phyloP scores from a whole-genome alignment of 2,329 filamentous ascomycete species.

The Penicillium brevicompactum region DNA sequence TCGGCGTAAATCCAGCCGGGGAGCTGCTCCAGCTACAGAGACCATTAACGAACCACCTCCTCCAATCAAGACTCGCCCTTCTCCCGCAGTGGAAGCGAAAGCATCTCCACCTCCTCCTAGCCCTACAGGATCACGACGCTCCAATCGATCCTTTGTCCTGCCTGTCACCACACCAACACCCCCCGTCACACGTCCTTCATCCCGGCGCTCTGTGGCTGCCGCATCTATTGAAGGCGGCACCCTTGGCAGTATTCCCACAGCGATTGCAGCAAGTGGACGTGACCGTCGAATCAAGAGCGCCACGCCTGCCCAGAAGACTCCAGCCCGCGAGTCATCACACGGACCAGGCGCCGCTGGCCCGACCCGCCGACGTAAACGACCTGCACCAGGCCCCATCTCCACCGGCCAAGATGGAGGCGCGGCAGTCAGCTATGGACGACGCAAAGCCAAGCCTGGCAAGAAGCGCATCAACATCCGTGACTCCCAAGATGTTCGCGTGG shows the following conservation, averaged over 20 bases:
- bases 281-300: conserved; percentile 47
- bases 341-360: conserved; percentile 35
- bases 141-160: conserved; percentile 22
- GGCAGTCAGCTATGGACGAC: conserved; percentile 62
- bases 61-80: conserved; percentile 15
- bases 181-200: conserved; percentile 36
- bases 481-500: conserved; percentile 45
- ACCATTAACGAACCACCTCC: conserved; percentile 36
- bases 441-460: conserved; percentile 56
- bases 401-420: conserved; percentile 61
- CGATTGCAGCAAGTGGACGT: conserved; percentile 22
- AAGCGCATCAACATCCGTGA: conserved; percentile 44
- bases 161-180: conserved; percentile 32
- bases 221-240: conserved; percentile 30
- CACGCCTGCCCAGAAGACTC: conserved; percentile 42
- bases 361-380: conserved; percentile 57
- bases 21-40: conserved; percentile 41
- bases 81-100: conserved; percentile 21
- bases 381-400: conserved; percentile 62
- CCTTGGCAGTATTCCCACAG: conserved; percentile 9
- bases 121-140: conserved; percentile 26
- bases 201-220: conserved; percentile 33
- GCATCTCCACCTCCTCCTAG: conserved; percentile 27
- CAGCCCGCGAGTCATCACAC: conserved; percentile 45
- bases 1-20: conserved; percentile 41